Evolutionary conservation across 1,139 yeast genomes (phyloP), one percentile per base, ranked within the genome.

Genomic region (Debaryomyces psychrophilus): DNA sequence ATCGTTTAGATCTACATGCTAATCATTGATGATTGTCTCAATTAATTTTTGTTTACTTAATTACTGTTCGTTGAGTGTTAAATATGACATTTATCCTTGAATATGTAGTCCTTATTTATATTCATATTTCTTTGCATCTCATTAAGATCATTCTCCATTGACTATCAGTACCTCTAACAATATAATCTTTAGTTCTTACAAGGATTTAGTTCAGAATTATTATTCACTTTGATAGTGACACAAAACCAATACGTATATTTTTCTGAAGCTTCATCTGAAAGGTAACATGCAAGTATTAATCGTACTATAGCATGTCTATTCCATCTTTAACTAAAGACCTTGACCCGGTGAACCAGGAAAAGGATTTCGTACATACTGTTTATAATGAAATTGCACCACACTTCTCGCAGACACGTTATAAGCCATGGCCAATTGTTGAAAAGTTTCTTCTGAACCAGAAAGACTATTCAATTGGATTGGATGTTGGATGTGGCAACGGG

Each of bases 401-500:
- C 64, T 93, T 93, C 64, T 90, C 98, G 2, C 85, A 86, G 55
- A 93, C 99, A 0, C 71, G 99, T 35, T 93, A 90, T 67, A 92
- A 89, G 69, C 98, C 98, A 23, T 93, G 99, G 99, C 99, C 99
- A 5, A 84, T 90, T 12, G 99, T 95, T 14, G 89, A 87, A 46
- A 68, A 74, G 51, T 93, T 87, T 60, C 68, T 93, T 41, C 62
- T 58, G 17, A 57, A 52, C 5, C 65, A 69, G 44, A 46, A 55
- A 2, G 67, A 67, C 31, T 66, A 70, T 48, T 60, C 76, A 1
- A 39, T 80, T 2, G 85, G 85, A 3, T 59, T 80, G 26, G 95
- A 87, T 62, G 88, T 93, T 14, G 99, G 99, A 0, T 93, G 98
- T 64, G 99, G 99, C 2, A 93, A 95, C 61, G 99, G 99, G 8